Base-by-base conservation (phyloP, 148 eudicot species). In the Rhododendron simsii region DNA sequence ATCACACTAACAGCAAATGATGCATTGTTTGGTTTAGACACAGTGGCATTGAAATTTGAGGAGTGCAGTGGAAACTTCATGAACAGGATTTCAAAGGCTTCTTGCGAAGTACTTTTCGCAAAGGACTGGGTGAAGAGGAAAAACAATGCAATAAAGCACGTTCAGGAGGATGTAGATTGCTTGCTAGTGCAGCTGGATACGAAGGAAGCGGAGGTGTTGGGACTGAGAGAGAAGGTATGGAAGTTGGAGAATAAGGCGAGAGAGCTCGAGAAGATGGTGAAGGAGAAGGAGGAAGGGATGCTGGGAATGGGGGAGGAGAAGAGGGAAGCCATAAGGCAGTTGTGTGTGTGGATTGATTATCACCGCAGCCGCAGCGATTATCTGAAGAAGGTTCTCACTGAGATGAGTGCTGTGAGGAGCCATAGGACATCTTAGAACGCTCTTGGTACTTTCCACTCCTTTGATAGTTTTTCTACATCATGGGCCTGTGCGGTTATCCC, bases 271-370 rank as follows among this genome's bases (percentile, higher is more conserved):
- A 91, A 85, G 78, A 85, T 84, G 30, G 71, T 93, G 53, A 88
- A 69, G 75, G 96, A 91, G 76, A 92, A 87, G 59, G 98, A 95
- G 37, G 96, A 94, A 80, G 92, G 85, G 18, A 86, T 94, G 83
- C 50, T 86, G 81, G 88, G 83, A 30, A 75, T 96, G 47, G 88
- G 89, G 37, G 92, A 92, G 81, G 95, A 95, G 91, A 96, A 96
- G 57, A 90, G 93, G 37, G 99, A 95, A 90, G 98, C 99, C 7
- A 96, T 96, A 61, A 89, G 93, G 83, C 98, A 96, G 55, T 86
- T 96, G 5, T 96, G 98, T 86, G 88, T 93, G 80, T 95, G 92
- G 95, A 91, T 92, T 77, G 99, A 95, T 67, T 92, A 94, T 88
- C 94, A 92, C 67, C 91, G 92, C 13, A 86, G 88, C 33, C 92